A percentile compares a stretch with the other conserved stretches of the same genome.
Conservation (phyloP, 2,329 filamentous ascomycete genomes). For the Penicillium sp. region DNA sequence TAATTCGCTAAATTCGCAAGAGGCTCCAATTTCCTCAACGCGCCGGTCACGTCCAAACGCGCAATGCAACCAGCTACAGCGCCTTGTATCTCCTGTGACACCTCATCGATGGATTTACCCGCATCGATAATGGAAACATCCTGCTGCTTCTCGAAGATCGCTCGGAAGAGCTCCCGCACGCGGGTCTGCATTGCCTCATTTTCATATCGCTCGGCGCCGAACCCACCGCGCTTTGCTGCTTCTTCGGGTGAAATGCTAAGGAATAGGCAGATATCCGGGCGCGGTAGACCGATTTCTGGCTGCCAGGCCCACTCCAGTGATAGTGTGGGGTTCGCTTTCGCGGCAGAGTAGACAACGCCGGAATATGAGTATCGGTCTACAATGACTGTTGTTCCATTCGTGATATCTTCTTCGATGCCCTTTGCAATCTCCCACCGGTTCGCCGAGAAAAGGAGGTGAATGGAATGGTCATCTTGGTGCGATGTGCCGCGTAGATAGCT, state of each 20-base stretch:
- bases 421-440: conserved; percentile 76
- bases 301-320: conserved; percentile 76
- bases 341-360: conserved; percentile 88
- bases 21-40: conserved; percentile 37
- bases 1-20: conserved; percentile 24
- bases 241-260: conserved; percentile 74
- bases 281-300: conserved; percentile 81
- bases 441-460: conserved; percentile 85
- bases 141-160: conserved; percentile 50
- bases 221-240: conserved; percentile 77
- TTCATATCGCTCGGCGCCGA: conserved; percentile 87
- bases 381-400: conserved; percentile 70
- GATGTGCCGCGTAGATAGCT: conserved; percentile 71
- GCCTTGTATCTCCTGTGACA: conserved; percentile 45
- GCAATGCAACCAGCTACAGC: conserved; percentile 32
- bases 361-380: conserved; percentile 95
- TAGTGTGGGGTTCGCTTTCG: conserved; percentile 73
- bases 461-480: conserved; percentile 80
- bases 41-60: conserved; percentile 35
- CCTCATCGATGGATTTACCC: conserved; percentile 51
- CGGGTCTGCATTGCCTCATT: conserved; percentile 75
- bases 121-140: conserved; percentile 57
- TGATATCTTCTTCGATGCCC: conserved; percentile 51
- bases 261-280: conserved; percentile 85
- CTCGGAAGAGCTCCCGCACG: conserved; percentile 71